Conservation (phyloP, 257 asterid species). For the Nicotiana attenuata region DNA sequence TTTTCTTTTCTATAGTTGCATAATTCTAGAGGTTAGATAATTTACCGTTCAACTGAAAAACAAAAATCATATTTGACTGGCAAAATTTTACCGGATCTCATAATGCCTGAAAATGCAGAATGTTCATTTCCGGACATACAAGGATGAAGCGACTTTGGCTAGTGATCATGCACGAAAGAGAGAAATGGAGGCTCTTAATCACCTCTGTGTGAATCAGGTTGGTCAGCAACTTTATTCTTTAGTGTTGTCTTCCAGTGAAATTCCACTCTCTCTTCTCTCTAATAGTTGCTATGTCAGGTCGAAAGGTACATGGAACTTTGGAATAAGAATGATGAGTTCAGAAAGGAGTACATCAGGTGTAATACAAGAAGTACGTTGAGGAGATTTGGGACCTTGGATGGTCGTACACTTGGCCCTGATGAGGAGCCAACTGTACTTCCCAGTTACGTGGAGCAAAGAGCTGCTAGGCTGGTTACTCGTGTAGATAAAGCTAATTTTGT, state of each 20-base stretch:
- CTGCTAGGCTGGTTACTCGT: constrained; percentile 22
- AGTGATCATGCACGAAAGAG: constrained; percentile 40
- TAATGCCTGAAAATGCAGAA: constrained; percentile 50
- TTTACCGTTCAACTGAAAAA: not conserved
- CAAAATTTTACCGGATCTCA: not conserved
- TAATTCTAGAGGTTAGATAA: not conserved
- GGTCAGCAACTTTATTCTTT: constrained; percentile 7
- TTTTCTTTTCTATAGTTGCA: not conserved
- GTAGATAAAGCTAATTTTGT: constrained; percentile 23
- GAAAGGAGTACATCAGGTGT: constrained; percentile 54
- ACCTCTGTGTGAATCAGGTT: constrained; percentile 61
- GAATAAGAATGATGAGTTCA: constrained; percentile 62
- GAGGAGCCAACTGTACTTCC: constrained; percentile 64
- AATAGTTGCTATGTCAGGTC: constrained; percentile 38
- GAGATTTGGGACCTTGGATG: constrained; percentile 88
- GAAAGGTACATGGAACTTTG: constrained; percentile 66
- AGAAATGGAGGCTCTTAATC: constrained; percentile 52
- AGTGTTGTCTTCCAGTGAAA: not conserved
- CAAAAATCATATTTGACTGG: not conserved
- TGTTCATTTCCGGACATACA: constrained; percentile 53
- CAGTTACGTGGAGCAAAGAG: constrained; percentile 40
- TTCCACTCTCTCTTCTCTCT: not conserved
- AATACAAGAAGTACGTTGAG: constrained; percentile 61
- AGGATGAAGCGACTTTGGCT: constrained; percentile 57
- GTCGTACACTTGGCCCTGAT: constrained; percentile 80